phyloP scores from a whole-genome alignment of 2,329 filamentous ascomycete species.

The Sordariomycetes sp. region DNA sequence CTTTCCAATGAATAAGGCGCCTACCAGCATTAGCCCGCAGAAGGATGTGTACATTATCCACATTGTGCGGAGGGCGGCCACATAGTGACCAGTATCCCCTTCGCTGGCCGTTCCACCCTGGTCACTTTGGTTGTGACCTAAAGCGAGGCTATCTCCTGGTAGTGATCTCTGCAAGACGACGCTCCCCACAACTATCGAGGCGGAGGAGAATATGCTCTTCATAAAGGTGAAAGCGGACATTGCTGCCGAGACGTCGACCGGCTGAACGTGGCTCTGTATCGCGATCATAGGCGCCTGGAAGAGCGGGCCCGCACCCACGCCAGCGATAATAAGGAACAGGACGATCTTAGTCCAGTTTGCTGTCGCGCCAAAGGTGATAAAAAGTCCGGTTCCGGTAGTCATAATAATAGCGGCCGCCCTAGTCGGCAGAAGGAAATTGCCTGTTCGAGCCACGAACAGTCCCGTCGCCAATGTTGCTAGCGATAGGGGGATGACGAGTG shows the following conservation, averaged over 20 bases:
- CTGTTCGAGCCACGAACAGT: slow-evolving; percentile 30
- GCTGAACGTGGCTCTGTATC: slow-evolving; percentile 50
- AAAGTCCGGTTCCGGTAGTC: slow-evolving; percentile 46
- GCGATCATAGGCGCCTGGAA: slow-evolving; percentile 54
- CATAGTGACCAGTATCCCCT: background rate
- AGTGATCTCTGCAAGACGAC: slow-evolving; percentile 12
- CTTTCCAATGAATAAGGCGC: background rate
- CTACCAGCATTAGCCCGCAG: background rate
- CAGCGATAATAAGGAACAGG: slow-evolving; percentile 46
- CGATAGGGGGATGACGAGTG: slow-evolving; percentile 32
- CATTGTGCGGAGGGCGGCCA: background rate
- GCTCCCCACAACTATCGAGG: slow-evolving; percentile 47
- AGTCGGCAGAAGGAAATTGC: slow-evolving; percentile 40
- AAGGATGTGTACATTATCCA: background rate
- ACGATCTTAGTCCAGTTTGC: slow-evolving; percentile 35
- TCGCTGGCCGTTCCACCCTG: background rate
- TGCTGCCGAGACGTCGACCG: slow-evolving; percentile 49
- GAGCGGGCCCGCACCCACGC: slow-evolving; percentile 51
- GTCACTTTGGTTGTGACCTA: background rate
- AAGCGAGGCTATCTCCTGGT: background rate
- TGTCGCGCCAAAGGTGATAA: slow-evolving; percentile 42
- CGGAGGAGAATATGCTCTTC: slow-evolving; percentile 44
- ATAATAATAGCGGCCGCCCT: background rate
- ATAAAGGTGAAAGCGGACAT: slow-evolving; percentile 52
- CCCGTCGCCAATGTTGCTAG: slow-evolving; percentile 23